These are phyloP conservation scores for Blepharisma japonicum DNA, from an alignment of 73 alveolate genomes.

Conservation along the genomic window DNA sequence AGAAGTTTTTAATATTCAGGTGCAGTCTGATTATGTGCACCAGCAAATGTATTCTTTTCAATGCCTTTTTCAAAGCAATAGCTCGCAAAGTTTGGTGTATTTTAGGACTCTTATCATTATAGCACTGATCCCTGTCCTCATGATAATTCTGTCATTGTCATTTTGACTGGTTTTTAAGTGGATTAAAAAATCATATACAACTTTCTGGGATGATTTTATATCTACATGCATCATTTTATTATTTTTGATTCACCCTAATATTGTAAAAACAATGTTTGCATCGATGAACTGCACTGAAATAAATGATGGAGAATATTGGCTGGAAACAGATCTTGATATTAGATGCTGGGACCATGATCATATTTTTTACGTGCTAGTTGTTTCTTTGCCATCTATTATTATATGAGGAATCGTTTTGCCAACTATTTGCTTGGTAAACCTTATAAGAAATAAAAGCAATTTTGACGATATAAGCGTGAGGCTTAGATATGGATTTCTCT, in stretches of 20 bases:
- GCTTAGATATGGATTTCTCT: slow-evolving; percentile 59
- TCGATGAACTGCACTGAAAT: slow-evolving; percentile 49
- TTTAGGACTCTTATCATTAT: slow-evolving; percentile 42
- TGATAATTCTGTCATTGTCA: slow-evolving; percentile 24
- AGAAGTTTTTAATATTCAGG: slow-evolving; percentile 34
- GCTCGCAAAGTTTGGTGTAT: slow-evolving; percentile 34
- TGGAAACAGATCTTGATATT: slow-evolving; percentile 44
- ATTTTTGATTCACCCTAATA: slow-evolving; percentile 56
- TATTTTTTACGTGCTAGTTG: background rate
- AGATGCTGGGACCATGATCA: slow-evolving; percentile 46
- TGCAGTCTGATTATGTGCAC: slow-evolving; percentile 40
- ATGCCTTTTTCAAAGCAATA: slow-evolving; percentile 40
- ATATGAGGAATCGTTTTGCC: slow-evolving; percentile 33
- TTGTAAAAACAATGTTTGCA: slow-evolving; percentile 53
- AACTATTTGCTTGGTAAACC: background rate
- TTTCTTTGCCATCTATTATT: slow-evolving; percentile 53
- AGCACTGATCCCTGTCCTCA: slow-evolving; percentile 41
- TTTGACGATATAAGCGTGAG: slow-evolving; percentile 7
- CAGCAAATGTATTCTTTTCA: slow-evolving; percentile 53
- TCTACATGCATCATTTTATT: slow-evolving; percentile 47
- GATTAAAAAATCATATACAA: slow-evolving; percentile 29
- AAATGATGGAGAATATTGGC: slow-evolving; percentile 40
- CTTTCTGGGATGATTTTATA: slow-evolving; percentile 36
- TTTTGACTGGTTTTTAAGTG: slow-evolving; percentile 39
- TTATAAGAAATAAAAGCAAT: background rate